A percentile compares a stretch with the other conserved stretches of the same genome.
Evolutionary conservation across 2,329 filamentous ascomycete species (phyloP).

Genomic region (Aspergillus novofumigatus): DNA sequence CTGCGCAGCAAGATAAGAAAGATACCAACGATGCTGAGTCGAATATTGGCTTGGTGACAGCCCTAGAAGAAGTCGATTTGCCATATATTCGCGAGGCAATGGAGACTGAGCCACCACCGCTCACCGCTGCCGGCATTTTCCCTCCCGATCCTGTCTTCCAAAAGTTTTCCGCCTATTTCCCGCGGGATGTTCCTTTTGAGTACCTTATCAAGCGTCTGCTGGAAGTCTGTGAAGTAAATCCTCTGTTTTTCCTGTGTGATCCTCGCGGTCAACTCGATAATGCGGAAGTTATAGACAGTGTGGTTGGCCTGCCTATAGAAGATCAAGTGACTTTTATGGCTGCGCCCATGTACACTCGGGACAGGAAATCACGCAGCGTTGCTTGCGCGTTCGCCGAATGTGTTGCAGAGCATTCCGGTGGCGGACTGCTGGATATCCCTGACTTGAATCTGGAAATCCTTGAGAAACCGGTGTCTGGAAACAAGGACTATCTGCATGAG

Average conservation of each 20-base stretch:
- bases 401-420: constrained; percentile 63
- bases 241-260: constrained; percentile 66
- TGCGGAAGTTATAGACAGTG: constrained; percentile 70
- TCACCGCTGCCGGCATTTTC: constrained; percentile 68
- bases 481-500: constrained; percentile 57
- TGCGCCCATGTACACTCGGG: constrained; percentile 61
- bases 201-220: constrained; percentile 75
- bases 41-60: constrained; percentile 70
- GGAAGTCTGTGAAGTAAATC: constrained; percentile 61
- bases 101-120: constrained; percentile 57
- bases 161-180: constrained; percentile 76
- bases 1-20: constrained; percentile 48
- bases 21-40: constrained; percentile 15
- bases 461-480: constrained; percentile 49
- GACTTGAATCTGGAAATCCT: constrained; percentile 70
- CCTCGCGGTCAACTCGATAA: constrained; percentile 61
- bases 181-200: constrained; percentile 72
- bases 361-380: constrained; percentile 40
- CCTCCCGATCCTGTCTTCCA: constrained; percentile 69
- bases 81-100: constrained; percentile 60
- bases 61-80: constrained; percentile 68
- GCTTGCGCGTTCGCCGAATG: constrained; percentile 63
- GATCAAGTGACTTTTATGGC: constrained; percentile 74
- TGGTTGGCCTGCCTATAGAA: constrained; percentile 61
- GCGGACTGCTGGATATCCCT: constrained; percentile 66